These are phyloP conservation scores for Udeniomyces megalosporus DNA, from an alignment of 768 basidiomycete species.

Conservation along the genomic window DNA sequence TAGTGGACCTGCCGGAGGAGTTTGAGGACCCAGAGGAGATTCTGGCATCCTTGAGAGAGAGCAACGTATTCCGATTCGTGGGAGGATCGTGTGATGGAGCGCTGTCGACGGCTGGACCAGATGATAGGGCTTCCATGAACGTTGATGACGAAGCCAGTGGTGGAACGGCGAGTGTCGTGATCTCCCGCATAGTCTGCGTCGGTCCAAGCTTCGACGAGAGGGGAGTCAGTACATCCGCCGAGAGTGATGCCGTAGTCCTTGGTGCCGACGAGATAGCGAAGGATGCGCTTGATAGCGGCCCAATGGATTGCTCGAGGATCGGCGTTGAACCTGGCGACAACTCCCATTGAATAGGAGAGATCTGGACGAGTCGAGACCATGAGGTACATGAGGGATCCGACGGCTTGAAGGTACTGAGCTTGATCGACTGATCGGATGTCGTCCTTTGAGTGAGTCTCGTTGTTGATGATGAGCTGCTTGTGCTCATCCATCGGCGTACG, in stretches of 20 bases:
- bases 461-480: not conserved
- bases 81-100: not conserved
- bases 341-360: not conserved
- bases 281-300: not conserved
- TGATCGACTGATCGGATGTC: not conserved
- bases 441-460: not conserved
- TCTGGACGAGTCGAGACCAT: conserved; percentile 1
- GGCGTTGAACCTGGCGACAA: not conserved
- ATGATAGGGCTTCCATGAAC: not conserved
- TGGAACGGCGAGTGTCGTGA: not conserved
- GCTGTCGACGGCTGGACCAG: not conserved
- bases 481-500: not conserved
- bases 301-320: not conserved
- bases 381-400: conserved; percentile 1
- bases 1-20: not conserved
- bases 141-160: not conserved
- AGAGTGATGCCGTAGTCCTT: not conserved
- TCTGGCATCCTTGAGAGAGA: not conserved
- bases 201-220: not conserved
- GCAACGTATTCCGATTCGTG: conserved; percentile 2
- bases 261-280: not conserved
- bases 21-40: not conserved
- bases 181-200: conserved; percentile 6
- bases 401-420: not conserved
- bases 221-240: not conserved